Evolutionary conservation across 2,329 filamentous ascomycete species (phyloP).

Genomic region (Sodiomyces alkalinus): DNA sequence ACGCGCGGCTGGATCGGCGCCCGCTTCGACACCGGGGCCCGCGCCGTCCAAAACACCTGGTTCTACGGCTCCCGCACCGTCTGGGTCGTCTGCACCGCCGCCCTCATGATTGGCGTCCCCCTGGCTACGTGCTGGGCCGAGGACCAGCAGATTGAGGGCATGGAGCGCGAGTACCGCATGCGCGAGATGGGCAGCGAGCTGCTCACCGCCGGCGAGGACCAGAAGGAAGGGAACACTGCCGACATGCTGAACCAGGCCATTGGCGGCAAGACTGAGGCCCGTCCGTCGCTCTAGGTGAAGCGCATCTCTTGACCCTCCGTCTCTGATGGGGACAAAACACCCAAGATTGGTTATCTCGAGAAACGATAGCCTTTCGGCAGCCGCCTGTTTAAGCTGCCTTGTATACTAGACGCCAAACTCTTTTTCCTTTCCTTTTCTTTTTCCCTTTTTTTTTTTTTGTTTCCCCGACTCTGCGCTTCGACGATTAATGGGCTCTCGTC

Average conservation of each 20-base stretch:
- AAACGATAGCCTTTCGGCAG: too few species aligned
- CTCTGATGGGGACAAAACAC: too few species aligned
- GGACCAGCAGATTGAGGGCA: slow-evolving; percentile 92
- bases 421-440: too few species aligned
- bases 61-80: slow-evolving; percentile 67
- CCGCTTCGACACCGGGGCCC: slow-evolving; percentile 38
- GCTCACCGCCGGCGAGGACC: slow-evolving; percentile 30
- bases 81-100: slow-evolving; percentile 83
- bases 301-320: too few species aligned
- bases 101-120: slow-evolving; percentile 78
- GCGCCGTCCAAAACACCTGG: slow-evolving; percentile 32
- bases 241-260: slow-evolving; percentile 34
- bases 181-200: slow-evolving; percentile 75
- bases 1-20: slow-evolving; percentile 53
- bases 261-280: slow-evolving; percentile 24
- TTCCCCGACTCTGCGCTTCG: too few species aligned
- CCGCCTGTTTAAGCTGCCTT: too few species aligned
- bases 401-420: too few species aligned
- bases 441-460: too few species aligned
- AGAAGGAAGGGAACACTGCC: slow-evolving; percentile 24
- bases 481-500: too few species aligned
- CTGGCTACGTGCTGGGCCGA: slow-evolving; percentile 88
- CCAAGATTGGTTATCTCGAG: too few species aligned
- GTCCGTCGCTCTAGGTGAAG: slow-evolving; percentile 32
- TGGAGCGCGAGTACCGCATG: slow-evolving; percentile 97